A percentile compares a stretch with the other conserved stretches of the same genome.
phyloP scores from a whole-genome alignment of 2,329 filamentous ascomycete genomes.

The Grosmannia huntii region DNA sequence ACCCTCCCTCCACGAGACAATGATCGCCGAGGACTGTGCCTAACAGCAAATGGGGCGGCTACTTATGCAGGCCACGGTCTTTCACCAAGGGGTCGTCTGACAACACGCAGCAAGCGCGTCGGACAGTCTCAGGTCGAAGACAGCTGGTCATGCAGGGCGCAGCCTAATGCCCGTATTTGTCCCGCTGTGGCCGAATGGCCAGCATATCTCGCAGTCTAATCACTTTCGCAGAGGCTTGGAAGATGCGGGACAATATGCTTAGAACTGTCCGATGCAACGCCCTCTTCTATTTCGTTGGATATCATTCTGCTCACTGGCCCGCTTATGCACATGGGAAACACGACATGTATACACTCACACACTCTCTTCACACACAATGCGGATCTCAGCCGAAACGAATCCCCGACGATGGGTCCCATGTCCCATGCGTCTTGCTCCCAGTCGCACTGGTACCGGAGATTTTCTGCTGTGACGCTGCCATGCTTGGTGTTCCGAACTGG shows the following conservation, averaged over 20 bases:
- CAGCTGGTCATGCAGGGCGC: background rate
- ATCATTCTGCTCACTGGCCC: background rate
- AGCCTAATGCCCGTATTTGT: background rate
- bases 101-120: background rate
- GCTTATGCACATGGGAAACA: background rate
- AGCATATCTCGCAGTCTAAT: background rate
- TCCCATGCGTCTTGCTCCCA: slow-evolving; percentile 1
- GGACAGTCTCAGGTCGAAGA: background rate
- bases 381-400: slow-evolving; percentile 10
- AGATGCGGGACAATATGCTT: background rate
- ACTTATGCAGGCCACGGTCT: background rate
- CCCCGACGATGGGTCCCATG: slow-evolving; percentile 11
- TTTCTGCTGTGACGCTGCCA: slow-evolving; percentile 9
- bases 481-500: slow-evolving; percentile 47
- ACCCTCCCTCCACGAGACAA: background rate
- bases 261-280: background rate
- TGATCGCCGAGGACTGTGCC: background rate
- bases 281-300: background rate
- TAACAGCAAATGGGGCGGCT: background rate
- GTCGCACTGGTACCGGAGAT: background rate
- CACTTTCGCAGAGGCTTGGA: background rate
- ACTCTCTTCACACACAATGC: background rate
- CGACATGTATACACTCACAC: background rate
- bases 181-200: background rate
- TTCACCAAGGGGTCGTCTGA: background rate